These are phyloP conservation scores for Talaromyces sp. DNA, from an alignment of 2,329 filamentous ascomycete genomes.

Conservation along the genomic window DNA sequence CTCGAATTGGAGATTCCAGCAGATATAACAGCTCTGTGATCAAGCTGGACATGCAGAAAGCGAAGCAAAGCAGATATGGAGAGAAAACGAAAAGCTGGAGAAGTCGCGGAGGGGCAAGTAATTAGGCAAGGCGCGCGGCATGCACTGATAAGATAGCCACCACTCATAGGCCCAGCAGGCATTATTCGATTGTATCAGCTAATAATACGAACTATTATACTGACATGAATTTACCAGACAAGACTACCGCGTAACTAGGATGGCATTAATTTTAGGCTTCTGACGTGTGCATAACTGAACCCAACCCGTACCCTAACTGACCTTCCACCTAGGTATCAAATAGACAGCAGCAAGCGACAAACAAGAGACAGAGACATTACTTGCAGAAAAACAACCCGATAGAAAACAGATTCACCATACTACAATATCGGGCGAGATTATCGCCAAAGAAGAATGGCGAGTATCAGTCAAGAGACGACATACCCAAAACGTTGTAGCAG, in stretches of 20 bases:
- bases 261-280: not conserved
- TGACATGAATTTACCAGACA: not conserved
- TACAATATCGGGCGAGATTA: not conserved
- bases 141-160: not conserved
- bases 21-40: not conserved
- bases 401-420: not conserved
- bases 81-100: not conserved
- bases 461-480: not conserved
- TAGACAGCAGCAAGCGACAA: not conserved
- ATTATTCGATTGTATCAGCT: not conserved
- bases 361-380: not conserved
- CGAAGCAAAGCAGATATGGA: not conserved
- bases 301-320: not conserved
- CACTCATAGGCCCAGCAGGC: not conserved
- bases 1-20: not conserved
- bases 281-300: not conserved
- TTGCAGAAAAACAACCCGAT: not conserved
- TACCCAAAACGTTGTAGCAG: not conserved
- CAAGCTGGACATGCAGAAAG: not conserved
- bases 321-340: not conserved
- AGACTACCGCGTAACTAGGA: not conserved
- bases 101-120: slow-evolving; percentile 2
- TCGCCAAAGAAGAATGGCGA: not conserved
- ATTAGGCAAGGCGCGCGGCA: not conserved
- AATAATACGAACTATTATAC: not conserved